A percentile compares a stretch with the other conserved stretches of the same genome.
phyloP scores from a whole-genome alignment of 331 rosid genomes.

The Malus hybrid region DNA sequence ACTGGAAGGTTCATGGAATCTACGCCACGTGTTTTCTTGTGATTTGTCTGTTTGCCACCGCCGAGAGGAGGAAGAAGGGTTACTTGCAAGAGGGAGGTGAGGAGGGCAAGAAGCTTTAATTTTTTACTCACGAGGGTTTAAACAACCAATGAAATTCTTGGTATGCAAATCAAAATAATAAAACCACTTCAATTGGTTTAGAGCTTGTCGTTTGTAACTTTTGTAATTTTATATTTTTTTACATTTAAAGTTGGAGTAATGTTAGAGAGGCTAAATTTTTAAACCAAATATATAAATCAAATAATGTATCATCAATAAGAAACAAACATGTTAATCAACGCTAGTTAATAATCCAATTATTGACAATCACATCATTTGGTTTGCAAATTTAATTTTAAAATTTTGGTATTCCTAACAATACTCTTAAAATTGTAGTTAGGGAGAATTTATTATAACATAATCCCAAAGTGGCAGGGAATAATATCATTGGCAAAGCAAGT shows the following conservation, averaged over 20 bases:
- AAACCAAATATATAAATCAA: no score
- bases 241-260: neutral
- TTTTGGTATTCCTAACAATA: no score
- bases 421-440: neutral
- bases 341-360: no score
- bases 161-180: neutral
- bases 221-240: neutral
- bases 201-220: neutral
- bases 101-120: constrained; percentile 65
- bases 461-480: neutral
- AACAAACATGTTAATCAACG: no score
- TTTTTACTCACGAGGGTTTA: neutral
- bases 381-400: no score
- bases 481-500: neutral
- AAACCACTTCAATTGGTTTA: no score
- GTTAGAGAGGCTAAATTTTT: no score
- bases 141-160: neutral
- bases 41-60: constrained; percentile 38
- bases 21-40: constrained; percentile 69
- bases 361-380: no score
- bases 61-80: constrained; percentile 69
- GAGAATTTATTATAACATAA: neutral
- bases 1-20: constrained; percentile 78
- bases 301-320: no score
- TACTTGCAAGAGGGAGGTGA: constrained; percentile 68